Evolutionary conservation across 352 stramenopile genomes (phyloP).

Genomic region (Pythium insidiosum): DNA sequence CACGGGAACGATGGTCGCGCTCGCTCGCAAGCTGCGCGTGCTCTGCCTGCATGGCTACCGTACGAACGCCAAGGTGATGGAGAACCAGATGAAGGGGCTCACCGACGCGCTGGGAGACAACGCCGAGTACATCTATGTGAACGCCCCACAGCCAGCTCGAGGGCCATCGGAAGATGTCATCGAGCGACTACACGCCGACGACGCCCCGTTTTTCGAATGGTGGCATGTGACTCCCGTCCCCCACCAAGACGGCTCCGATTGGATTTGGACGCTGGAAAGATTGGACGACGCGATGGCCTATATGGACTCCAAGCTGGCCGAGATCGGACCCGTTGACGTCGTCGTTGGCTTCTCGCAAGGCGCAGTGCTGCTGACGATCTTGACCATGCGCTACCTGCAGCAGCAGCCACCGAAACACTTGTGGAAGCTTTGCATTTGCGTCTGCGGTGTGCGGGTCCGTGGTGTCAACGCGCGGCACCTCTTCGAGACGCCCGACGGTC

Average conservation of each 20-base stretch:
- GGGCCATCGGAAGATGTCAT: conserved; percentile 53
- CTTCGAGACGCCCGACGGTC: conserved; percentile 21
- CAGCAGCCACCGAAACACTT: conserved; percentile 17
- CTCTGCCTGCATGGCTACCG: conserved; percentile 70
- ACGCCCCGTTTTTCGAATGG: conserved; percentile 76
- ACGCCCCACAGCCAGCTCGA: conserved; percentile 32
- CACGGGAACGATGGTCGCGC: too few species aligned
- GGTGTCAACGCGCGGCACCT: conserved; percentile 26
- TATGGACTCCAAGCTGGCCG: conserved; percentile 43
- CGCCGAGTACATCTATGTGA: conserved; percentile 65
- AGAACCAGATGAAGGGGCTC: conserved; percentile 49
- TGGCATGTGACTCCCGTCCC: conserved; percentile 33
- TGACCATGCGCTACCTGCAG: conserved; percentile 52
- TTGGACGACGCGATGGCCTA: conserved; percentile 36
- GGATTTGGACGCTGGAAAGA: not conserved
- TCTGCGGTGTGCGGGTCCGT: conserved; percentile 27
- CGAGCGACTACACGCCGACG: conserved; percentile 37
- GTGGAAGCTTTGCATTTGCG: conserved; percentile 40
- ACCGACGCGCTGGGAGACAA: conserved; percentile 44
- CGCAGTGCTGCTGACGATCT: conserved; percentile 45
- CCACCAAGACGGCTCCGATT: not conserved
- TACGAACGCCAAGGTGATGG: conserved; percentile 67
- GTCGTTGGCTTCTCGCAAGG: conserved; percentile 78
- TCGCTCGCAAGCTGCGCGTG: too few species aligned
- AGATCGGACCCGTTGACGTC: conserved; percentile 66